Percentiles rank a stretch among this genome's conserved stretches.
Evolutionary conservation across 1,139 yeast genomes (phyloP).

Genomic region (Blastobotrys illinoisensis): DNA sequence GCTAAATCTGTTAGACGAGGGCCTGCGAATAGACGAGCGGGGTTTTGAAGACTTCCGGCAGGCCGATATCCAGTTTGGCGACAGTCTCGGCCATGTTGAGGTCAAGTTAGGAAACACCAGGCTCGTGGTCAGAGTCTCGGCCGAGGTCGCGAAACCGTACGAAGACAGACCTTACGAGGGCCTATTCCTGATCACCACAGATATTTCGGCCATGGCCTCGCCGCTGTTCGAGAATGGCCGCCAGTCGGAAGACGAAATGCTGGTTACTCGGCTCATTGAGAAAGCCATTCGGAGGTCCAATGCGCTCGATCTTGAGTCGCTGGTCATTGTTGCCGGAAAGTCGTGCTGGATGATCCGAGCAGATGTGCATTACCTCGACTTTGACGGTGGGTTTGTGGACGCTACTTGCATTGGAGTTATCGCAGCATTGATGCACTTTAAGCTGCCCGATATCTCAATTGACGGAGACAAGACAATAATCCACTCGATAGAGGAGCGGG

Average conservation of each 20-base stretch:
- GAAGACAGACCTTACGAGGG: constrained; percentile 97
- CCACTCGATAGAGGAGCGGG: constrained; percentile 69
- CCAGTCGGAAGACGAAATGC: constrained; percentile 69
- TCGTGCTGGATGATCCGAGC: constrained; percentile 89
- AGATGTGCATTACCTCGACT: constrained; percentile 80
- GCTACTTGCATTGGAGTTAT: constrained; percentile 87
- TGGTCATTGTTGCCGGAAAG: constrained; percentile 86
- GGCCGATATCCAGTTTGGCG: constrained; percentile 58
- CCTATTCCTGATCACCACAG: constrained; percentile 73
- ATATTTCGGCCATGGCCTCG: constrained; percentile 84
- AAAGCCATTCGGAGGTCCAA: constrained; percentile 86
- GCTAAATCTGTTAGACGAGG: constrained; percentile 50
- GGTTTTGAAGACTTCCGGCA: constrained; percentile 56
- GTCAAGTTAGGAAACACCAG: constrained; percentile 66
- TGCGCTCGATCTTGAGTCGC: constrained; percentile 82
- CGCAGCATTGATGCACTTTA: constrained; percentile 76
- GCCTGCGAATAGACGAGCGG: constrained; percentile 67
- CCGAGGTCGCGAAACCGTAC: constrained; percentile 74
- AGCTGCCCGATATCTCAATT: constrained; percentile 76
- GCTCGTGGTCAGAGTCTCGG: constrained; percentile 72
- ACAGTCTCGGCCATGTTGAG: constrained; percentile 76
- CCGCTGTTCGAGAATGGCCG: constrained; percentile 72
- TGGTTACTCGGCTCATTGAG: constrained; percentile 77
- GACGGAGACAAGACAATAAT: constrained; percentile 66
- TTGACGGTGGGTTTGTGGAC: constrained; percentile 90